A percentile compares a stretch with the other conserved stretches of the same genome.
phyloP scores from a whole-genome alignment of 116 monocot genomes.

The Iris pallida region DNA sequence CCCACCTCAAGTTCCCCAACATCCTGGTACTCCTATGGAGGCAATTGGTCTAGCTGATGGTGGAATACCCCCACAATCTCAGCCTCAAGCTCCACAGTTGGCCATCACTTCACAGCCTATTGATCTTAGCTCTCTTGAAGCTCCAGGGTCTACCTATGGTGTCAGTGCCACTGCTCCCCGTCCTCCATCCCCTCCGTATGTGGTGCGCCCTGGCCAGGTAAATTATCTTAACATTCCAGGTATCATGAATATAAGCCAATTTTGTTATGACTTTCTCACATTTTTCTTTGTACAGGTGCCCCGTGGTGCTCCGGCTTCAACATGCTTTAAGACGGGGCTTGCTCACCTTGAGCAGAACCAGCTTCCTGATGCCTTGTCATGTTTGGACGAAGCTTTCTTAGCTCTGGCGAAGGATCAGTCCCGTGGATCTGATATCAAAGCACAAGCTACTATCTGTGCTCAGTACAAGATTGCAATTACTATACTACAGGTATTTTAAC shows the following conservation, averaged over 20 bases:
- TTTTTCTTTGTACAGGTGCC: slow-evolving; percentile 55
- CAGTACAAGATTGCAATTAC: slow-evolving; percentile 97
- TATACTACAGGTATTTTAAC: slow-evolving; percentile 67
- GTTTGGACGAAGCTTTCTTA: slow-evolving; percentile 96
- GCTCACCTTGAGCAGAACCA: slow-evolving; percentile 98
- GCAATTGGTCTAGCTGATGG: slow-evolving; percentile 71
- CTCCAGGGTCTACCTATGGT: slow-evolving; percentile 35
- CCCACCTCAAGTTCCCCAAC: slow-evolving; percentile 62
- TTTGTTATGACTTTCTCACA: neutral
- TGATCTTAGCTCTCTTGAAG: slow-evolving; percentile 85
- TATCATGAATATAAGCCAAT: too few relatives aligned
- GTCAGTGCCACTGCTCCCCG: slow-evolving; percentile 14
- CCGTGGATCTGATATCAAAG: slow-evolving; percentile 84
- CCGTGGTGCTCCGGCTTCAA: slow-evolving; percentile 80
- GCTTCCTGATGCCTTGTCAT: slow-evolving; percentile 88
- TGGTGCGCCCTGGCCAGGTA: slow-evolving; percentile 89
- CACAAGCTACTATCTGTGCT: slow-evolving; percentile 95
- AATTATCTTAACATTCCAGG: neutral
- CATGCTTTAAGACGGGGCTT: slow-evolving; percentile 86
- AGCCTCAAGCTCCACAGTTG: slow-evolving; percentile 16
- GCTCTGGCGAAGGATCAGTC: slow-evolving; percentile 98
- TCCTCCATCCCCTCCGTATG: slow-evolving; percentile 47
- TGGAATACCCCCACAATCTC: slow-evolving; percentile 67
- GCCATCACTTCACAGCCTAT: slow-evolving; percentile 52
- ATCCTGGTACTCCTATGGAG: slow-evolving; percentile 25